phyloP scores from a whole-genome alignment of 768 basidiomycete genomes.

The Suillus alpinus region DNA sequence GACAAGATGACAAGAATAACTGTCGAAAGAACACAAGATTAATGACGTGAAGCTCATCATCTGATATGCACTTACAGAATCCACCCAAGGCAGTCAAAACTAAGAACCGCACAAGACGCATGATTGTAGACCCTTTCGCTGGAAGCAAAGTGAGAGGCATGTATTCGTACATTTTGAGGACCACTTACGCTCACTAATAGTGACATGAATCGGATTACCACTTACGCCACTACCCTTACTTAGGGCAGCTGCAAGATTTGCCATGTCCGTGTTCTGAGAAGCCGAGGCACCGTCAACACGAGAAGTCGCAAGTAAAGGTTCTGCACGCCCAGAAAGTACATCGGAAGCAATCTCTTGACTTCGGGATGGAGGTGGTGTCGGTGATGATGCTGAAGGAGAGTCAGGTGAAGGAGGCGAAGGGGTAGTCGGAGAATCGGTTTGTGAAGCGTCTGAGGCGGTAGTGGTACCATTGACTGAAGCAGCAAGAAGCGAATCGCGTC shows the following conservation, averaged over 20 bases:
- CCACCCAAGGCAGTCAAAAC: slow-evolving; percentile 52
- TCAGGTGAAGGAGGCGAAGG: slow-evolving; percentile 12
- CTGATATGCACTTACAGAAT: slow-evolving; percentile 54
- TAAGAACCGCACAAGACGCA: slow-evolving; percentile 62
- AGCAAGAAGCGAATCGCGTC: slow-evolving; percentile 62
- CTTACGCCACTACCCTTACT: slow-evolving; percentile 42
- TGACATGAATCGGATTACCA: slow-evolving; percentile 71
- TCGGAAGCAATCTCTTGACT: slow-evolving; percentile 44
- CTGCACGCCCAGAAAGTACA: slow-evolving; percentile 31
- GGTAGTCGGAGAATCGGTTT: slow-evolving; percentile 2
- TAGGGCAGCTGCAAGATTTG: slow-evolving; percentile 41
- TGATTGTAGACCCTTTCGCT: slow-evolving; percentile 71
- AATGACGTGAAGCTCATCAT: neutral
- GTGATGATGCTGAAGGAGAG: slow-evolving; percentile 12
- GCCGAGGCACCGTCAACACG: slow-evolving; percentile 3
- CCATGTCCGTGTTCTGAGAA: slow-evolving; percentile 30
- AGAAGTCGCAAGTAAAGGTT: neutral
- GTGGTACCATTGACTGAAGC: slow-evolving; percentile 26
- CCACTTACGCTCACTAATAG: slow-evolving; percentile 75
- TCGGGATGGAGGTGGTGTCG: slow-evolving; percentile 27
- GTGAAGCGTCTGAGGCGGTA: slow-evolving; percentile 14
- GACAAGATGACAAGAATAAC: slow-evolving; percentile 85
- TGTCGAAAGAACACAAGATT: slow-evolving; percentile 22
- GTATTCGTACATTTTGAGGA: neutral
- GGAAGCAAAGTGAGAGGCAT: neutral